phyloP scores from a whole-genome alignment of 129 eudicot genomes.

The Glebionis coronaria region DNA sequence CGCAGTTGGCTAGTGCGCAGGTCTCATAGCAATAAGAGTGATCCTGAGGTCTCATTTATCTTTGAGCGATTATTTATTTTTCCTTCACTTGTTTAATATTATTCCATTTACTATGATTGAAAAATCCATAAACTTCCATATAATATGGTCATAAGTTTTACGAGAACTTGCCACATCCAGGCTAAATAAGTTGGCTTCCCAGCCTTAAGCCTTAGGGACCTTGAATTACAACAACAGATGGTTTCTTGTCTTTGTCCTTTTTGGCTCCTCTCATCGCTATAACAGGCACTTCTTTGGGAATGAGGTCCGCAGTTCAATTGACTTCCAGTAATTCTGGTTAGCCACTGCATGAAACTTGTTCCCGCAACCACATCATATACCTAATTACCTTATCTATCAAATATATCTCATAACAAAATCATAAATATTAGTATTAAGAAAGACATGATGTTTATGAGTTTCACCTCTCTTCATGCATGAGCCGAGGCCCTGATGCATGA shows the following conservation, averaged over 20 bases:
- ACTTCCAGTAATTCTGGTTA: constrained; percentile 59
- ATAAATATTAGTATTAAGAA: too few relatives aligned
- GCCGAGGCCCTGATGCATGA: too few relatives aligned
- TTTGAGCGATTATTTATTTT: constrained; percentile 33
- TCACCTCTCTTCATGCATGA: too few relatives aligned
- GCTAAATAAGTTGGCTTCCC: constrained; percentile 58
- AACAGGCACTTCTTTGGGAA: constrained; percentile 50
- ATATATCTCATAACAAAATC: too few relatives aligned
- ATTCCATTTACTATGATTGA: too few relatives aligned
- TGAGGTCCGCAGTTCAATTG: constrained; percentile 57
- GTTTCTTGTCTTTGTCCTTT: constrained; percentile 52
- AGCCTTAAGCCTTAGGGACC: constrained; percentile 86
- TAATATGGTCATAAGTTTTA: constrained; percentile 29
- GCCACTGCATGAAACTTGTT: constrained; percentile 59
- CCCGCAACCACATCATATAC: constrained; percentile 29
- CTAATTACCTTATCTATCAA: too few relatives aligned
- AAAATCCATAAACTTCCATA: too few relatives aligned
- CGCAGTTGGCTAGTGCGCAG: constrained; percentile 99
- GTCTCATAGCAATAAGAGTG: constrained; percentile 66
- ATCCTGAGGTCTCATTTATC: too few relatives aligned
- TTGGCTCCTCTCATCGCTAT: constrained; percentile 46
- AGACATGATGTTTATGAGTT: too few relatives aligned
- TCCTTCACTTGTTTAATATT: too few relatives aligned
- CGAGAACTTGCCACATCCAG: constrained; percentile 57
- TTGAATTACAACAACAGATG: constrained; percentile 41